Base-by-base conservation (phyloP, 495 filamentous ascomycete genomes). In the Baudoinia panamericana region DNA sequence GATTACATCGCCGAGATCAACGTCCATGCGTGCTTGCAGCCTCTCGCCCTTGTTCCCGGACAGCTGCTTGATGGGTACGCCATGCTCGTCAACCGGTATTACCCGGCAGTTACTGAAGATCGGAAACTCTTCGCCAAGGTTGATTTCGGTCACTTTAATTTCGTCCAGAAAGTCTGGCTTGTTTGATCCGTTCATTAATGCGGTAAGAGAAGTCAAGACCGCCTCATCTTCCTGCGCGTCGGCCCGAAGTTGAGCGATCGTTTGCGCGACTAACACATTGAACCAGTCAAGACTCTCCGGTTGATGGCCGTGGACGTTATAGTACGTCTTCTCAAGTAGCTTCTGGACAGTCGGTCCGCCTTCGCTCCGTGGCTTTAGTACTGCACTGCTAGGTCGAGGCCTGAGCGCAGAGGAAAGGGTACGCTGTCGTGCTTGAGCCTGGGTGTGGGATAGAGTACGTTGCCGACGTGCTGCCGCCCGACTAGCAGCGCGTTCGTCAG, bases 241-340 rank as follows among this genome's bases (percentile, higher is more conserved):
- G 44, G 78, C 76, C 35, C 90, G 72, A 55, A 96, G 86, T 55
- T 96, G 92, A 2, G 92, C 88, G 37, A 97, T 87, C 0, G 92
- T 92, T 64, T 97, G 90, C 5, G 90, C 92, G 39, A 96, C 78
- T 41, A 97, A 69, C 18, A 97, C 90, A 59, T 97, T 97, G 69
- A 97, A 96, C 90, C 90, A 97, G 57, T 97, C 90, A 49, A 97
- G 64, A n/a, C 79, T 85, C 62, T 97, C 90, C n/a, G 90, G 92
- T 59, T 94, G 88, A 57, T 97, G 90, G 28, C 80, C 82, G 42
- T 87, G 76, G 38, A 93, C 84, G 62, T 90, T 94, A 64, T 97
- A 97, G 65, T 96, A 97, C 13, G 90, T 97, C 59, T 97, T 97
- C 43, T 74, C 75, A 12, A 97, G 73, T 32, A 97, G 93, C 2